Base-by-base conservation (phyloP, 768 basidiomycete genomes). In the Amanita pseudoporphyria region DNA sequence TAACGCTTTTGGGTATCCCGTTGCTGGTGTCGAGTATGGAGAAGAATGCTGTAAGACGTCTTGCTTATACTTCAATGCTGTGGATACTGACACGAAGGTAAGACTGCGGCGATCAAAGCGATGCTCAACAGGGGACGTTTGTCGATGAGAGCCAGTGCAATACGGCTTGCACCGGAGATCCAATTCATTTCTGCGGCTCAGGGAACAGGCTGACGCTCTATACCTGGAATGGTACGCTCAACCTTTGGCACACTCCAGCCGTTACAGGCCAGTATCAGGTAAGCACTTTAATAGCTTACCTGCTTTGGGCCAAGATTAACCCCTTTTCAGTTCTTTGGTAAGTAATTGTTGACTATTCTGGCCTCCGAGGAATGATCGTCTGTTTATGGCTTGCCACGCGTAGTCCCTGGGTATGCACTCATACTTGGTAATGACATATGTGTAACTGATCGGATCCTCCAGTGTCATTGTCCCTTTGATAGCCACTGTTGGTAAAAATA, bases 401-500 rank as follows among this genome's bases (percentile, higher is more conserved):
- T 53, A 76, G 76, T 76, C 47, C 71, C 71, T 61, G 72, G 76
- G 74, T 76, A 61, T 49, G 71, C 64, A 38, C 54, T 22, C 41
- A 36, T 5, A 39, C 41, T 18, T 13, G 22, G 31, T 16, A 14
- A 24, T 44, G 41, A 38, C 43, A 41, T 28, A 49, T 13, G 36
- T 37, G 30, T 52, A 31, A 48, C 51, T 52, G 47, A 51, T 53
- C 28, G 52, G 37, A 21, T 40, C 37, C 45, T 19, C 41, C 24
- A 86, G 86, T 2, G 71, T 87, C 28, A 71, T 86, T 45, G 79
- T 87, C 10, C 85, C 86, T 3, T 67, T 88, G 51, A 76, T 87
- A 32, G 79, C 83, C 3, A 88, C 87, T 0, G 67, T 90, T 28
- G 85, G 87, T 1, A 71, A 84, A 63, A 89, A 89, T 68, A 81